Evolutionary conservation across 2,329 filamentous ascomycete genomes (phyloP).

Genomic region (Trichoderma lentiforme): DNA sequence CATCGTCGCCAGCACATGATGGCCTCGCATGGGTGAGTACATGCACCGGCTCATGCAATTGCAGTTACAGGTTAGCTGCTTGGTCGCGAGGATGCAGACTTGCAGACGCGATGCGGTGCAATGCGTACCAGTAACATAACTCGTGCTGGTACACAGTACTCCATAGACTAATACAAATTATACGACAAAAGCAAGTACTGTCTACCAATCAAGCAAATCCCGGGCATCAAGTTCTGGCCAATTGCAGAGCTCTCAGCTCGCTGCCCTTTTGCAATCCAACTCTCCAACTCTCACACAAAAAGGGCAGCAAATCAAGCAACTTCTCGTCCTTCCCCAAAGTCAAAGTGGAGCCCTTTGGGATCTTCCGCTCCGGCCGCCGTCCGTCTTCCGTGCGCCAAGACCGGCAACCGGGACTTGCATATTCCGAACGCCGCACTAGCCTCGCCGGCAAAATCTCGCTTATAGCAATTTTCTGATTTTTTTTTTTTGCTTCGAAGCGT

Average conservation of each 20-base stretch:
- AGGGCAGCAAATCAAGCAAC: not conserved
- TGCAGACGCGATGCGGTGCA: not conserved
- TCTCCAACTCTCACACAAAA: not conserved
- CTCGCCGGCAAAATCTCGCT: slow-evolving; percentile 25
- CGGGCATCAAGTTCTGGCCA: not conserved
- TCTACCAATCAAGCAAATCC: not conserved
- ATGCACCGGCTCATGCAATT: not conserved
- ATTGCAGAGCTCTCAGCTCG: not conserved
- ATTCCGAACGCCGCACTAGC: slow-evolving; percentile 32
- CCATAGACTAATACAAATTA: not conserved
- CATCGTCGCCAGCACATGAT: not conserved
- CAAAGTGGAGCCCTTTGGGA: slow-evolving; percentile 19
- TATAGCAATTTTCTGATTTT: slow-evolving; percentile 25
- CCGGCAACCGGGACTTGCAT: slow-evolving; percentile 30
- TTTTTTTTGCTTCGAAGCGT: slow-evolving; percentile 11
- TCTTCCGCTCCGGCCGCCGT: slow-evolving; percentile 20
- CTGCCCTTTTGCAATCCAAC: not conserved
- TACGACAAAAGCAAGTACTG: not conserved
- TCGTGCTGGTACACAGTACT: not conserved
- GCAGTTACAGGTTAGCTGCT: not conserved
- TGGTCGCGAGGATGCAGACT: not conserved
- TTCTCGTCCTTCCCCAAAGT: not conserved
- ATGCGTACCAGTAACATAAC: not conserved
- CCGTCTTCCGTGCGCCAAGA: slow-evolving; percentile 22
- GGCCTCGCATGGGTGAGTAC: not conserved